Evolutionary conservation across 2,329 filamentous ascomycete species (phyloP), one percentile per base, ranked within the genome.

Genomic region (Fusarium sp.): DNA sequence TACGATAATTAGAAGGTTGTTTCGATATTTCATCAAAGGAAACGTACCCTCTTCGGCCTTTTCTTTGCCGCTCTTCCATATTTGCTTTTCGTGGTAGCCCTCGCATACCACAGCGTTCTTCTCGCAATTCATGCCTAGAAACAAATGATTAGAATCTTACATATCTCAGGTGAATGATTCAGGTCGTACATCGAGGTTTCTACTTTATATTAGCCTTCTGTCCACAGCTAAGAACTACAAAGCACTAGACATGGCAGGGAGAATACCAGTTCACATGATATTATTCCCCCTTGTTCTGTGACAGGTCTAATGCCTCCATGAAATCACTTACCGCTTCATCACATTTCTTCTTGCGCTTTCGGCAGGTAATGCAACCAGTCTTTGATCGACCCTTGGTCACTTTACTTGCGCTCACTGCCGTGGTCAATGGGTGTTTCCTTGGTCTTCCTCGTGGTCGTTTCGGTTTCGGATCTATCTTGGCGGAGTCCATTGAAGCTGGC

Each of bases 41-140:
- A 43, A 76, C 83, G 74, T 84, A 90, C 89, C 89, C 84, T 94
- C 91, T 84, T 93, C 91, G 38, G 90, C 88, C 79, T 88, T 92
- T 81, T 96, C 93, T 80, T 90, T 94, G 33, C 94, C 94, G 79
- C 94, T 95, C 81, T 92, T 94, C 95, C 95, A 97, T 59, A 94
- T 89, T 66, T 94, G 92, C 80, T 94, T 94, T 70, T 94, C 92
- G 57, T 94, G 93, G 79, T 97, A 97, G 18, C 95, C 95, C 82
- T 97, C 94, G 80, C 95, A 97, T 18, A 95, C 90, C 18, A 97
- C 94, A 13, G 94, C 94, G 80, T 97, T 97, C 86, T 97, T 97
- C 83, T 96, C 92, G 79, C 95, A 97, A 78, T 97, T 97, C 82
- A 94, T 87, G 77, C 93, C 92, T 94, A 64, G 13, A 64, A 72